phyloP scores from a whole-genome alignment of 2,329 filamentous ascomycete genomes.

The Sclerotinia glacialis region DNA sequence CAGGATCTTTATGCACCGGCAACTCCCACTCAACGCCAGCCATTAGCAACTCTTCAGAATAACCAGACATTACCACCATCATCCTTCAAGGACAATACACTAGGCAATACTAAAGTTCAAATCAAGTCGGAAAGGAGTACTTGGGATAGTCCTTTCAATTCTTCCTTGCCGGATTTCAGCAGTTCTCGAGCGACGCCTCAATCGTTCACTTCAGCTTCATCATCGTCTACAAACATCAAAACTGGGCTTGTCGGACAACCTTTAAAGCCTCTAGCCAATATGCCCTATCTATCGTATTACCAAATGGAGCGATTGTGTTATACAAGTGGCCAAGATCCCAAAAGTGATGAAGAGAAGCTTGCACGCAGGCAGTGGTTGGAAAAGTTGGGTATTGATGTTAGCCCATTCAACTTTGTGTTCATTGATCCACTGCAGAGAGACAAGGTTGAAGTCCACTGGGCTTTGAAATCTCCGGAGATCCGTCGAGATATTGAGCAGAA shows the following conservation, averaged over 20 bases:
- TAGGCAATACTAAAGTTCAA: background rate
- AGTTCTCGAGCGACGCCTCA: background rate
- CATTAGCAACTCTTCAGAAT: background rate
- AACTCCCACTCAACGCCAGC: background rate
- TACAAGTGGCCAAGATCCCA: background rate
- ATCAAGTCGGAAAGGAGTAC: background rate
- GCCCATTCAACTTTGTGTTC: background rate
- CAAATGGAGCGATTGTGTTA: background rate
- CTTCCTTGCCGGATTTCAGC: background rate
- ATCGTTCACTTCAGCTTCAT: background rate
- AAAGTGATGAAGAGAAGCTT: background rate
- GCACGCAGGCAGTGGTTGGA: constrained; percentile 5
- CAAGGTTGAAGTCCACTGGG: background rate
- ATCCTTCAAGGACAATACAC: background rate
- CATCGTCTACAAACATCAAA: background rate
- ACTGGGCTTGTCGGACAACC: background rate
- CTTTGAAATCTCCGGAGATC: background rate
- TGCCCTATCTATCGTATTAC: background rate
- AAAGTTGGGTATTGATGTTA: constrained; percentile 4
- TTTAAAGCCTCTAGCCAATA: background rate
- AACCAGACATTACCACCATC: background rate
- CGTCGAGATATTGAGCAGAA: constrained; percentile 6
- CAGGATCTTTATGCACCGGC: background rate
- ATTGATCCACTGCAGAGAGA: background rate
- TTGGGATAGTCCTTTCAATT: background rate